Percentiles rank a stretch among this genome's conserved stretches.
phyloP scores from a whole-genome alignment of 495 filamentous ascomycete genomes.

The Lepraria neglecta region DNA sequence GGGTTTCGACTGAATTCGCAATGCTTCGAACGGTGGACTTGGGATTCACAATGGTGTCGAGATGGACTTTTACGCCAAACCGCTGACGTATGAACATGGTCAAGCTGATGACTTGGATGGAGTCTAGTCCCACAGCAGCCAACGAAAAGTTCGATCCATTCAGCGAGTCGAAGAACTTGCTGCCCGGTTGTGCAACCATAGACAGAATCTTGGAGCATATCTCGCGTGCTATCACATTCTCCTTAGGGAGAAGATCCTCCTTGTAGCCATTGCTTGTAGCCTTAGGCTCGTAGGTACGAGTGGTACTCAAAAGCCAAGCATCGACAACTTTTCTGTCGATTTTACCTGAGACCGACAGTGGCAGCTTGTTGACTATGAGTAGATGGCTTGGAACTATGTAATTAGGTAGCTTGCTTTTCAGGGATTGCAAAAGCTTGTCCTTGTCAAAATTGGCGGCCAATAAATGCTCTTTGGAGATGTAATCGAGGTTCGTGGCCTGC shows the following conservation, averaged over 20 bases:
- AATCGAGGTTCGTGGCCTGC: background rate
- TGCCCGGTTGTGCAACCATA: slow-evolving; percentile 24
- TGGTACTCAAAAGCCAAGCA: slow-evolving; percentile 26
- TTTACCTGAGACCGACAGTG: slow-evolving; percentile 39
- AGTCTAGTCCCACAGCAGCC: slow-evolving; percentile 31
- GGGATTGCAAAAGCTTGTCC: background rate
- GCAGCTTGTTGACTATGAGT: slow-evolving; percentile 38
- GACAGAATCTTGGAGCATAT: slow-evolving; percentile 27
- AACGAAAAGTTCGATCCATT: slow-evolving; percentile 28
- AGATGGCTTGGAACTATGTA: slow-evolving; percentile 45
- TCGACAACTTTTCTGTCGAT: slow-evolving; percentile 34
- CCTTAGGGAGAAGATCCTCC: slow-evolving; percentile 11
- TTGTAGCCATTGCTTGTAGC: background rate
- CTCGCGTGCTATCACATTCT: slow-evolving; percentile 25
- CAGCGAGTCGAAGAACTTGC: slow-evolving; percentile 17
- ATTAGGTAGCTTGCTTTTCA: slow-evolving; percentile 24
- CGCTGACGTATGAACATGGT: slow-evolving; percentile 28
- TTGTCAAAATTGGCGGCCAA: background rate
- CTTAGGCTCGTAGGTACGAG: slow-evolving; percentile 19
- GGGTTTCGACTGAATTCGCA: slow-evolving; percentile 22
- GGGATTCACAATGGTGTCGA: slow-evolving; percentile 26
- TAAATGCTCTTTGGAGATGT: slow-evolving; percentile 14
- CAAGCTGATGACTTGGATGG: slow-evolving; percentile 33
- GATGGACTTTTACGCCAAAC: slow-evolving; percentile 28
- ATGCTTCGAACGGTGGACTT: slow-evolving; percentile 28